Evolutionary conservation across 2,329 filamentous ascomycete genomes (phyloP), one percentile per base, ranked within the genome.

Genomic region (Aspergillus bombycis): DNA sequence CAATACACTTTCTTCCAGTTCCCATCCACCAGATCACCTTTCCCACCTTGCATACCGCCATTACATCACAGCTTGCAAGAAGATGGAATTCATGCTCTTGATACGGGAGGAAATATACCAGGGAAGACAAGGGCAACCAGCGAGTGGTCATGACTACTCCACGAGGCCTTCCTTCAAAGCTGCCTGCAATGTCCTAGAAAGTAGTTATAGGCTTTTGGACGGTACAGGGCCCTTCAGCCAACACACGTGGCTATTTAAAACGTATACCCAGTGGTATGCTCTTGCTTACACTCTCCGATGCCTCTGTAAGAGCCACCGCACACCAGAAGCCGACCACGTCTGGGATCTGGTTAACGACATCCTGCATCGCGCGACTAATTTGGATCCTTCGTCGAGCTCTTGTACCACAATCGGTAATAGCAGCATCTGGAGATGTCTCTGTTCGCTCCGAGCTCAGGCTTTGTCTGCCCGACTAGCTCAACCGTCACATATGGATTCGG

Each of bases 191-290:
- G 41, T 43, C 12, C 34, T 58, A n/a, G 43, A 48, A 12, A 58
- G 56, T 0, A 58, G 45, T 11, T 48, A 28, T 5, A 16, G 3
- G 1, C 36, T 38, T 38, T 1, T 38, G 36, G 1, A 19, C 8
- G 6, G 19, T 2, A 21, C 45, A 0, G 26, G 46, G 12, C 1
- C 43, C 26, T 32, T 30, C 8, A 26, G 28, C 4, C 12, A 16
- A 4, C 21, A 30, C 11, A 58, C 21, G 12, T 58, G 56, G 56
- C 30, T 58, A 5, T 58, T 58, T 26, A 46, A 19, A 28, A 36
- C 43, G 0, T 58, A 58, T 19, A 58, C 56, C 7, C 56, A 43
- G 28, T 58, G 56, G 56, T 58, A 58, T n/a, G 56, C 56, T 32
- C 56, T 58, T 21, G 56, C 56, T 0, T 58, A 58, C 19, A n/a